Conservation (phyloP, 2,329 filamentous ascomycete species). For the Arthroderma sp. region DNA sequence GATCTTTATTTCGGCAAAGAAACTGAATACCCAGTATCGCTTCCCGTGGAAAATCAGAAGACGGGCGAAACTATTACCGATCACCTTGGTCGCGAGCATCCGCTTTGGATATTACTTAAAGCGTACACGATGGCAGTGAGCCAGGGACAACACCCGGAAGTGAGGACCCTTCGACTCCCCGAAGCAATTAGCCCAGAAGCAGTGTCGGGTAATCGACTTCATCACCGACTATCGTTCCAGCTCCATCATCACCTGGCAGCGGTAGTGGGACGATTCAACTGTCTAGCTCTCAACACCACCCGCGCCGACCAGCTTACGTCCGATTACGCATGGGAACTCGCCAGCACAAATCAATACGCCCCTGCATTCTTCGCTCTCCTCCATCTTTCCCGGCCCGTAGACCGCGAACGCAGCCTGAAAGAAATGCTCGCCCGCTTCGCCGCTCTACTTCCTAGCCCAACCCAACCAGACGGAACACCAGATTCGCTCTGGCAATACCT, state of each 20-base stretch:
- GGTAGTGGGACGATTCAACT: slow-evolving; percentile 31
- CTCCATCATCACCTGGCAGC: slow-evolving; percentile 54
- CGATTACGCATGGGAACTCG: slow-evolving; percentile 43
- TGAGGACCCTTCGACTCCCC: slow-evolving; percentile 40
- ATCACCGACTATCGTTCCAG: slow-evolving; percentile 72
- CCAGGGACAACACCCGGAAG: slow-evolving; percentile 20
- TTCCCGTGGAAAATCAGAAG: slow-evolving; percentile 50
- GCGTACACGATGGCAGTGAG: slow-evolving; percentile 48
- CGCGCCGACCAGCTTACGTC: slow-evolving; percentile 55
- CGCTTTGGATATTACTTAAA: slow-evolving; percentile 77
- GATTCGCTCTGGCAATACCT: slow-evolving; percentile 45
- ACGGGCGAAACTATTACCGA: slow-evolving; percentile 49
- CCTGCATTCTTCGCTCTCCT: slow-evolving; percentile 65
- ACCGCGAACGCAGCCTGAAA: slow-evolving; percentile 55
- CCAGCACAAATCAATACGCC: slow-evolving; percentile 50
- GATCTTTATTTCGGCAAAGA: slow-evolving; percentile 63
- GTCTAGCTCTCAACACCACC: slow-evolving; percentile 40
- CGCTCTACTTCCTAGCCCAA: slow-evolving; percentile 46
- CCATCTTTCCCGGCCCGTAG: slow-evolving; percentile 52
- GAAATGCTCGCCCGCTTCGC: slow-evolving; percentile 64
- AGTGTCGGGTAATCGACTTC: slow-evolving; percentile 59
- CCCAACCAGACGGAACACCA: slow-evolving; percentile 33
- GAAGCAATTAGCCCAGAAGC: slow-evolving; percentile 64
- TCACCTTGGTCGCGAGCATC: slow-evolving; percentile 48
- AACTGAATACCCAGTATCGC: slow-evolving; percentile 54